phyloP scores from a whole-genome alignment of 2,329 filamentous ascomycete species.

The Alternaria longipes region DNA sequence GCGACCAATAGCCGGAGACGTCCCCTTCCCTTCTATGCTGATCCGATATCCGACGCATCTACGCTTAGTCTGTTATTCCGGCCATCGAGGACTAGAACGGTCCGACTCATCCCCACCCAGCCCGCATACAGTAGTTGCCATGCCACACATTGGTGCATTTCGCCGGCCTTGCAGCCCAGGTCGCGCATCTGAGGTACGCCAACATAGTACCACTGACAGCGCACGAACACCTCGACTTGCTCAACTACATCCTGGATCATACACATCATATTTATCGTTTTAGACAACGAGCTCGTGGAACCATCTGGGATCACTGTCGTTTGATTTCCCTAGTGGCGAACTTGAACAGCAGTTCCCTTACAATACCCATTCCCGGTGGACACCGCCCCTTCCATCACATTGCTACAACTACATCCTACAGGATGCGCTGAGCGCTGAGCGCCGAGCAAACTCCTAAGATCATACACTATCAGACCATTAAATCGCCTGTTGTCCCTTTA shows the following conservation, averaged over 20 bases:
- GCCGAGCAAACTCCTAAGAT: background rate
- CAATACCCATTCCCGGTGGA: background rate
- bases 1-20: slow-evolving; percentile 6
- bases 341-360: background rate
- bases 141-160: slow-evolving; percentile 4
- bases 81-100: slow-evolving; percentile 9
- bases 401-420: background rate
- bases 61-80: slow-evolving; percentile 1
- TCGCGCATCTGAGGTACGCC: slow-evolving; percentile 3
- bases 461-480: background rate
- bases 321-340: slow-evolving; percentile 5
- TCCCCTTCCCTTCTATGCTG: slow-evolving; percentile 5
- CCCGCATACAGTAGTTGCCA: slow-evolving; percentile 1
- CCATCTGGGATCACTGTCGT: background rate
- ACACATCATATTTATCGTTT: background rate
- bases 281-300: background rate
- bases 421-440: background rate
- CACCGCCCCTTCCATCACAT: slow-evolving; percentile 8
- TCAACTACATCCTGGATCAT: background rate
- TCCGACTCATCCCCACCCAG: background rate
- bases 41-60: slow-evolving; percentile 9
- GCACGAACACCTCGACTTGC: background rate
- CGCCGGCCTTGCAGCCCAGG: background rate
- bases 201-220: slow-evolving; percentile 1
- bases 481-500: background rate